Conservation (phyloP, 805 yeast genomes). For the Saccharomycopsis vini region DNA sequence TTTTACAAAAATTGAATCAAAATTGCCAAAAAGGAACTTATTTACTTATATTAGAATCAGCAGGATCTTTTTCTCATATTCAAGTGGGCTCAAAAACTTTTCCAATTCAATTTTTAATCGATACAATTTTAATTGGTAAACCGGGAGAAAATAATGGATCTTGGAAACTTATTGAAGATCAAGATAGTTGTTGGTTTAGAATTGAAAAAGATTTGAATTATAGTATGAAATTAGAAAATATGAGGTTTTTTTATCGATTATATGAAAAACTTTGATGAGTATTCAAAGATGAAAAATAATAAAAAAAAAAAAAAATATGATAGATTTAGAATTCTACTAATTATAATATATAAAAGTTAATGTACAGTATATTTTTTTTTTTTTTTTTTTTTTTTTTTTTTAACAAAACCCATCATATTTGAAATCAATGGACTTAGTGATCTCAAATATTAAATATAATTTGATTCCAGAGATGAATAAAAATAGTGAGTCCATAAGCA, state of each 20-base stretch:
- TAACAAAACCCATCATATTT: too few species aligned
- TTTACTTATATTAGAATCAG: slow-evolving; percentile 72
- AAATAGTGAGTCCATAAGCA: too few species aligned
- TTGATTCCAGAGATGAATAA: too few species aligned
- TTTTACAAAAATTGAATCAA: slow-evolving; percentile 44
- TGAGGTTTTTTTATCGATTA: slow-evolving; percentile 76
- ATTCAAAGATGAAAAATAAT: too few species aligned
- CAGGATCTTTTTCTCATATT: slow-evolving; percentile 82
- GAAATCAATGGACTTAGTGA: too few species aligned
- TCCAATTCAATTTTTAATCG: slow-evolving; percentile 75
- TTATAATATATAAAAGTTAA: too few species aligned
- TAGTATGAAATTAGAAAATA: slow-evolving; percentile 67
- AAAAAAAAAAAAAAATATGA: too few species aligned
- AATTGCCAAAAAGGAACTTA: slow-evolving; percentile 48
- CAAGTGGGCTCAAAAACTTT: slow-evolving; percentile 66
- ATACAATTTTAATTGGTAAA: slow-evolving; percentile 53
- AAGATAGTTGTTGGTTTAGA: slow-evolving; percentile 81
- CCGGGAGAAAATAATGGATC: slow-evolving; percentile 31
- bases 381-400: too few species aligned
- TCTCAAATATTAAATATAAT: too few species aligned
- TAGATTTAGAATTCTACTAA: too few species aligned
- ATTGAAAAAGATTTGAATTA: slow-evolving; percentile 44
- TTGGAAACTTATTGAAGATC: slow-evolving; percentile 58
- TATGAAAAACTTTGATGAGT: slow-evolving; percentile 38
- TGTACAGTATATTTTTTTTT: too few species aligned